These are phyloP conservation scores for Fusarium duplospermum DNA, from an alignment of 2,329 filamentous ascomycete genomes.

Conservation along the genomic window DNA sequence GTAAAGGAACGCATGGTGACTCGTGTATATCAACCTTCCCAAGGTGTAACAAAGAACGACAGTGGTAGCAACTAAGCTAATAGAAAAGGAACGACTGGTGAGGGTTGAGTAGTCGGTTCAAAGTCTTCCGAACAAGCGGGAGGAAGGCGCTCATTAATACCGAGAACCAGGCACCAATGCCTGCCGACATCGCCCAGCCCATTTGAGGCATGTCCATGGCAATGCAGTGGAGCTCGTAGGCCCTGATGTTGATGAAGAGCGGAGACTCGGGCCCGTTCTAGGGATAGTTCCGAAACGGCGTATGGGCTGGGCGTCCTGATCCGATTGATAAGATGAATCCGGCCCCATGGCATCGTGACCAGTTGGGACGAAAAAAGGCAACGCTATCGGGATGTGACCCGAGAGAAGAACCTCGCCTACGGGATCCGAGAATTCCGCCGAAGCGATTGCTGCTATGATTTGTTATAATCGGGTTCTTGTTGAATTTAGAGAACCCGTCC, in stretches of 20 bases:
- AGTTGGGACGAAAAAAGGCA: constrained; percentile 15
- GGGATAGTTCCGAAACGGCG: background rate
- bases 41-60: constrained; percentile 23
- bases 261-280: constrained; percentile 4
- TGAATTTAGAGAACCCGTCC: background rate
- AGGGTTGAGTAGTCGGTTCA: background rate
- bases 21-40: constrained; percentile 11
- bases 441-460: background rate
- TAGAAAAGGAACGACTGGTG: constrained; percentile 1
- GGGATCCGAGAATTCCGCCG: background rate
- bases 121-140: background rate
- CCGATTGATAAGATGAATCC: constrained; percentile 40
- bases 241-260: constrained; percentile 32
- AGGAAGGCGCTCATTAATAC: constrained; percentile 5
- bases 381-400: background rate
- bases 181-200: background rate
- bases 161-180: background rate
- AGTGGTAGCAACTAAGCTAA: constrained; percentile 4
- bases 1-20: constrained; percentile 30
- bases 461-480: background rate
- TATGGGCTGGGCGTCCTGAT: background rate
- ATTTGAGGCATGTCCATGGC: constrained; percentile 1
- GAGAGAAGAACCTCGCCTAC: background rate
- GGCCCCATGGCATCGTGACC: background rate
- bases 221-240: constrained; percentile 24